Percentiles rank a stretch among this genome's conserved stretches.
These are phyloP conservation scores for Colletotrichum sp. DNA, from an alignment of 2,329 filamentous ascomycete species.

Conservation along the genomic window DNA sequence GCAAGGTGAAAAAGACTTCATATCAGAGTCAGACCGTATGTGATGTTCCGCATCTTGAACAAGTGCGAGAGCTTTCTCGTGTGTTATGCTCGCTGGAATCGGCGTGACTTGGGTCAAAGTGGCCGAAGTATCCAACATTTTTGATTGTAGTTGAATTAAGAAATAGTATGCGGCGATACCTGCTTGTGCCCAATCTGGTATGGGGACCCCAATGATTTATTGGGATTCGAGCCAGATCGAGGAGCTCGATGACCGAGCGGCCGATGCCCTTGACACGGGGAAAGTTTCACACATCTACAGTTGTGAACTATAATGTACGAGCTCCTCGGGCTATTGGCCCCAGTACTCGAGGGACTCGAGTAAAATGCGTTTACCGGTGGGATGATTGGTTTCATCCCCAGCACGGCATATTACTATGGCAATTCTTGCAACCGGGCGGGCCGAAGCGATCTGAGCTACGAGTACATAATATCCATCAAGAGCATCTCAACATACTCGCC, in stretches of 20 bases:
- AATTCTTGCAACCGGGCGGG: neutral
- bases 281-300: neutral
- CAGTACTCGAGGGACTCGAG: neutral
- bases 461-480: neutral
- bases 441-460: neutral
- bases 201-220: neutral
- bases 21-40: neutral
- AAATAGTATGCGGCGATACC: neutral
- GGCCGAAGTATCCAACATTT: neutral
- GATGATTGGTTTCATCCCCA: neutral
- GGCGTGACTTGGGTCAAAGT: neutral
- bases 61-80: neutral
- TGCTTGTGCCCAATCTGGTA: fast-evolving
- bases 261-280: neutral
- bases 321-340: neutral
- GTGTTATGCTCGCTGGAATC: neutral
- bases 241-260: neutral
- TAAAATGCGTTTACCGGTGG: neutral
- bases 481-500: too few species aligned
- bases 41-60: neutral
- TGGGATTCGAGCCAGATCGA: neutral
- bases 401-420: neutral
- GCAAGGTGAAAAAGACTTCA: neutral
- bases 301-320: neutral
- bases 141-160: neutral